Conservation (phyloP, 768 basidiomycete species). For the Russula lepida region DNA sequence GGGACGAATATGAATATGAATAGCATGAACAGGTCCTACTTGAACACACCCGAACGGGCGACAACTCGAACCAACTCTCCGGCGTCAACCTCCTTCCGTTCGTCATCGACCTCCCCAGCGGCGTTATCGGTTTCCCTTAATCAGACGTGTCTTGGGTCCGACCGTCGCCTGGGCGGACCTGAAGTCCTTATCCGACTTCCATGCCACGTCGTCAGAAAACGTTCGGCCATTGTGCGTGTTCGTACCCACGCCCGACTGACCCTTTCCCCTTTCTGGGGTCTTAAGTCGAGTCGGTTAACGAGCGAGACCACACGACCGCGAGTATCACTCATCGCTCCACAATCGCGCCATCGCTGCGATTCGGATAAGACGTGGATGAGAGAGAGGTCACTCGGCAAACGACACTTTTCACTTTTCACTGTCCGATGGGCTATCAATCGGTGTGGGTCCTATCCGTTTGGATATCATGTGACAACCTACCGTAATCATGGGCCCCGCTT, state of each 20-base stretch:
- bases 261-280: no score
- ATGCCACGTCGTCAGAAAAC: neutral
- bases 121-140: neutral
- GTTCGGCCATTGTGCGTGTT: neutral
- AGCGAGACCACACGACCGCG: neutral
- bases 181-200: conserved; percentile 12
- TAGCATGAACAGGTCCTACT: neutral
- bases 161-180: neutral
- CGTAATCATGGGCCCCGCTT: neutral
- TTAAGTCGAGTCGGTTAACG: neutral
- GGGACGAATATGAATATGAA: neutral
- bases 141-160: neutral
- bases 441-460: no score
- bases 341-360: neutral
- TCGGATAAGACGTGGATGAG: neutral
- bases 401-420: neutral
- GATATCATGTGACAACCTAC: neutral
- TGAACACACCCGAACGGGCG: neutral
- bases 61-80: neutral
- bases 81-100: conserved; percentile 4
- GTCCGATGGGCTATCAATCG: neutral
- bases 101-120: neutral
- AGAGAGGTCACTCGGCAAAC: neutral
- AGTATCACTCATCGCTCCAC: neutral
- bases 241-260: no score